These are phyloP conservation scores for Crithidia bombi DNA, from an alignment of 208 protist genomes.

Conservation along the genomic window DNA sequence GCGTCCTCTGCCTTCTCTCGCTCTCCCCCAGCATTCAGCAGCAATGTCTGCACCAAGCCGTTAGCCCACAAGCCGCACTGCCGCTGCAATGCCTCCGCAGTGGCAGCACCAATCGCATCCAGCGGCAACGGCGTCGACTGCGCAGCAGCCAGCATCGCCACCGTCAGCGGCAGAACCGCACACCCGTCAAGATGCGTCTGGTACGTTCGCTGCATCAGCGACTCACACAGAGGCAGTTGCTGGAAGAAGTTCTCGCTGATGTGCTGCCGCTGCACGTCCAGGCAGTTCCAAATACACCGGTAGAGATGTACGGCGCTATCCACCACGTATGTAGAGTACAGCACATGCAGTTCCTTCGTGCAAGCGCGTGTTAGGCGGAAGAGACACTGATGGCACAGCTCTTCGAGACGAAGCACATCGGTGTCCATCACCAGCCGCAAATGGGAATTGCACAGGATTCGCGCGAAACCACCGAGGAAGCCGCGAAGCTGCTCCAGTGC, in stretches of 20 bases:
- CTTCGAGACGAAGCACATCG: conserved; percentile 77
- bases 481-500: conserved; percentile 65
- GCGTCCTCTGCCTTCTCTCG: conserved; percentile 48
- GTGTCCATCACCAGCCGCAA: conserved; percentile 51
- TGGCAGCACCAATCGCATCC: conserved; percentile 18
- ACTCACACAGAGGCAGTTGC: conserved; percentile 47
- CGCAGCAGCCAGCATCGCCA: conserved; percentile 68
- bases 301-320: conserved; percentile 65
- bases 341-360: conserved; percentile 35
- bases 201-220: conserved; percentile 42
- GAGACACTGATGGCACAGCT: conserved; percentile 66
- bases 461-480: conserved; percentile 51
- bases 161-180: conserved; percentile 63
- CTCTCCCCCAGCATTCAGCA: conserved; percentile 24
- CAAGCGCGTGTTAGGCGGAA: conserved; percentile 47
- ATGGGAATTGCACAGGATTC: conserved; percentile 43
- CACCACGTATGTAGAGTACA: conserved; percentile 66
- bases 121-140: conserved; percentile 59
- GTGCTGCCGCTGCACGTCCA: conserved; percentile 51
- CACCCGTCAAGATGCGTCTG: conserved; percentile 40
- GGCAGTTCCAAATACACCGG: conserved; percentile 69
- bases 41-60: conserved; percentile 51
- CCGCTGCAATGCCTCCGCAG: conserved; percentile 47
- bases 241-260: conserved; percentile 55
- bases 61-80: conserved; percentile 65